Evolutionary conservation across 345 rosid species (phyloP), one percentile per base, ranked within the genome.

Genomic region (Murraya paniculata): DNA sequence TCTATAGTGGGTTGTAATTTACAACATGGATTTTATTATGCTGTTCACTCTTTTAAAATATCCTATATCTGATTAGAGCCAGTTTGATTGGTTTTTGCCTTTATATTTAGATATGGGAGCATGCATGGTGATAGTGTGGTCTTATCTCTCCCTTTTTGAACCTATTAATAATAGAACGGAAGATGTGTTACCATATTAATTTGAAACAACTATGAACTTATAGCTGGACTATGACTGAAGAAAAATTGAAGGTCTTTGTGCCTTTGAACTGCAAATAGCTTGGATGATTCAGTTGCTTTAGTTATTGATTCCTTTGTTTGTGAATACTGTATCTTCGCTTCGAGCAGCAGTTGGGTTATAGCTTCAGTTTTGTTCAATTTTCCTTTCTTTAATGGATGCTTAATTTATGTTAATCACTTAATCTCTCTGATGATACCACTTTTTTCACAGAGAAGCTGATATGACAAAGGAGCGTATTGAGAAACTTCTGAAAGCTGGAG

Each of bases 391-490:
- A 53, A 55, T 21, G 62, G 41, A 24, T 4, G 5, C 24, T 14
- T 28, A 30, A 55, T 71, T 27, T 69, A 9, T 45, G 21, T 53
- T 53, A 53, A 18, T 53, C 57, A 19, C 2, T 53, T 53, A 57
- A 59, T 71, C 48, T 30, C 69, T 38, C 7, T 81, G 64, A 57
- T 76, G 76, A 64, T 80, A 21, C 55, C 64, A n/a, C 9, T 81
- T 72, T 64, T 71, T 84, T 78, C 22, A 62, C 91, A 97, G 99
- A 80, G 99, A 97, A 84, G 90, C 97, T 79, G 98, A 97, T 86
- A 88, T 91, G 97, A 97, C 98, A 0, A 97, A 94, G 75, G 99
- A 97, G 78, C 92, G 98, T 28, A 97, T 97, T 80, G 95, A 89
- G 78, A 96, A 96, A 82, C 91, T 96, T 76, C 83, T 96, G 73